phyloP scores from a whole-genome alignment of 2,329 filamentous ascomycete species.

The Drechslerella dactyloides region DNA sequence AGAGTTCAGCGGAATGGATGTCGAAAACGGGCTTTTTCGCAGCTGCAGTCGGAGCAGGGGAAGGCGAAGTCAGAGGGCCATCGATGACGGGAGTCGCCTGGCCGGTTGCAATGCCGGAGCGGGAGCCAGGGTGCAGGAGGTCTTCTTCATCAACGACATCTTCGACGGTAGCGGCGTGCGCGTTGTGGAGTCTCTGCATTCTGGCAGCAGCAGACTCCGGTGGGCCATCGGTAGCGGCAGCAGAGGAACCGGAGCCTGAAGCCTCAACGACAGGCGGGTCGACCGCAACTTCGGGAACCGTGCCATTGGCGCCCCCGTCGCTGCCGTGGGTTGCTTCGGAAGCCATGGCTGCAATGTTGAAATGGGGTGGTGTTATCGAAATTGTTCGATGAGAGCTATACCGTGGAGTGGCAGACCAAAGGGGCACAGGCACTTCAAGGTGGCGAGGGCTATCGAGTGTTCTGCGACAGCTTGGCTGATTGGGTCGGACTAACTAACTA shows the following conservation, averaged over 20 bases:
- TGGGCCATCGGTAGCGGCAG: constrained; percentile 48
- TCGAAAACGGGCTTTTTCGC: constrained; percentile 65
- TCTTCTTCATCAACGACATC: constrained; percentile 82
- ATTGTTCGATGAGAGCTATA: constrained; percentile 47
- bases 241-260: constrained; percentile 54
- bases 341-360: constrained; percentile 31
- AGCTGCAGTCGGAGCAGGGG: neutral
- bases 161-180: constrained; percentile 72
- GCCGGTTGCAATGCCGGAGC: constrained; percentile 58
- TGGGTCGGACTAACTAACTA: constrained; percentile 19
- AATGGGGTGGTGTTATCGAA: constrained; percentile 17
- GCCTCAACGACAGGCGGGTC: constrained; percentile 50
- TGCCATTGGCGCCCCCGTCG: constrained; percentile 21
- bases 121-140: constrained; percentile 64
- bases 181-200: constrained; percentile 69
- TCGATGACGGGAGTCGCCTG: constrained; percentile 56
- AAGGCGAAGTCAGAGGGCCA: constrained; percentile 53
- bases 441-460: constrained; percentile 41
- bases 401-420: constrained; percentile 50
- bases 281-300: constrained; percentile 52
- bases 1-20: constrained; percentile 85
- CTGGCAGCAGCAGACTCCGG: constrained; percentile 63
- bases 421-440: constrained; percentile 47
- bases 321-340: constrained; percentile 45
- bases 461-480: constrained; percentile 37